These are phyloP conservation scores for Arthrobotrys musiformis DNA, from an alignment of 2,329 filamentous ascomycete species.

Conservation along the genomic window DNA sequence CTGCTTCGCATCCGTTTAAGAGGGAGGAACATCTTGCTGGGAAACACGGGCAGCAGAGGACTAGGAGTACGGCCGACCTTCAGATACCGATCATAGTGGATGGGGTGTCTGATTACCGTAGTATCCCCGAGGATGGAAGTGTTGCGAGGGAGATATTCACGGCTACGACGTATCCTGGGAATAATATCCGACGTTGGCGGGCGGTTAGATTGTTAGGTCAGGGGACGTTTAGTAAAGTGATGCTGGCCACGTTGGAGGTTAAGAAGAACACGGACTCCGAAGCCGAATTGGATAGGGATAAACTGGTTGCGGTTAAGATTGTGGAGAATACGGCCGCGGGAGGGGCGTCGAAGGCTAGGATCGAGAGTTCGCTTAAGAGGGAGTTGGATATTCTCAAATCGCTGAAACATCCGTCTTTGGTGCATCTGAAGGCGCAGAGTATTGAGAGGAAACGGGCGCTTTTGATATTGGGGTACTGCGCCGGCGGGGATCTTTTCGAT, in stretches of 20 bases:
- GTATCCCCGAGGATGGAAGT: conserved; percentile 63
- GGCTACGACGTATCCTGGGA: conserved; percentile 73
- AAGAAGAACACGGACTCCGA: conserved; percentile 66
- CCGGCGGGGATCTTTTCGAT: conserved; percentile 94
- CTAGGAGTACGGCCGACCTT: conserved; percentile 60
- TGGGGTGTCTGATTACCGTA: conserved; percentile 60
- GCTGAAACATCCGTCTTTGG: conserved; percentile 87
- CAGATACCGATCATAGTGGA: conserved; percentile 83
- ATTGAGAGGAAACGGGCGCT: conserved; percentile 84
- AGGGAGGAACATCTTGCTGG: conserved; percentile 60
- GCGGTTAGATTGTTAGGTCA: conserved; percentile 84
- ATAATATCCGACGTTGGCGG: conserved; percentile 80
- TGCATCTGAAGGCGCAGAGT: conserved; percentile 91
- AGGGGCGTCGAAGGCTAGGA: conserved; percentile 84
- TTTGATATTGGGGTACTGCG: conserved; percentile 88
- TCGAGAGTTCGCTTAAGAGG: conserved; percentile 91
- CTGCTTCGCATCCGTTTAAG: conserved; percentile 55
- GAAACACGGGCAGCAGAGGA: conserved; percentile 59
- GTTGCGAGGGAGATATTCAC: conserved; percentile 73
- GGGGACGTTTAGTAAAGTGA: conserved; percentile 94
- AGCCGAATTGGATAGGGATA: conserved; percentile 73
- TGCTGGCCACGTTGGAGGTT: conserved; percentile 82
- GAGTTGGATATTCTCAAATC: conserved; percentile 93
- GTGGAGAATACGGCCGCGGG: conserved; percentile 94
- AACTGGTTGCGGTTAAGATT: conserved; percentile 92